A percentile compares a stretch with the other conserved stretches of the same genome.
These are phyloP conservation scores for Gnetum montanum DNA, from an alignment of 75 land plant genomes.

Conservation along the genomic window DNA sequence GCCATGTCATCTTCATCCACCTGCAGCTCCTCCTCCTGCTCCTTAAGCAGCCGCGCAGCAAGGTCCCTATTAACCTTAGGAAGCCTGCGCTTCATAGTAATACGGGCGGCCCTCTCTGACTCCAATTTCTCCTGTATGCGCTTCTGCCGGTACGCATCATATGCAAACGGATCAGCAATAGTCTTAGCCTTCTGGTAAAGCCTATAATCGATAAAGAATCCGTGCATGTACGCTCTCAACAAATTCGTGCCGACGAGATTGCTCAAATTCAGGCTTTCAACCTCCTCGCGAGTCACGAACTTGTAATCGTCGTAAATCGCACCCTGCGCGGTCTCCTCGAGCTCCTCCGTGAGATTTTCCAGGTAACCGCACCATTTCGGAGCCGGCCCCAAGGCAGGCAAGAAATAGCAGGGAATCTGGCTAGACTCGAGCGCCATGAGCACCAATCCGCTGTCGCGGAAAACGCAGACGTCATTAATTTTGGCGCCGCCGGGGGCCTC, in stretches of 20 bases:
- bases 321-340: slow-evolving; percentile 74
- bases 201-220: slow-evolving; percentile 86
- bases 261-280: slow-evolving; percentile 73
- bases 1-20: slow-evolving; percentile 10
- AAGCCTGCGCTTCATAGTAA: slow-evolving; percentile 72
- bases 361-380: slow-evolving; percentile 91
- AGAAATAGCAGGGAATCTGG: slow-evolving; percentile 84
- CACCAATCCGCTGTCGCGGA: slow-evolving; percentile 78
- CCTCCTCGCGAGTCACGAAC: slow-evolving; percentile 86
- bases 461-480: slow-evolving; percentile 90
- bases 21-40: slow-evolving; percentile 31
- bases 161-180: slow-evolving; percentile 82
- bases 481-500: slow-evolving; percentile 65
- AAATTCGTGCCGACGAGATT: slow-evolving; percentile 82
- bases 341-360: slow-evolving; percentile 87
- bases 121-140: slow-evolving; percentile 73
- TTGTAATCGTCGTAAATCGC: slow-evolving; percentile 89
- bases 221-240: slow-evolving; percentile 94
- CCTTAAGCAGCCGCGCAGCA: slow-evolving; percentile 50
- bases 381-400: slow-evolving; percentile 92
- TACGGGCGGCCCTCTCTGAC: slow-evolving; percentile 62
- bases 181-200: slow-evolving; percentile 83
- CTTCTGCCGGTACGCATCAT: slow-evolving; percentile 68
- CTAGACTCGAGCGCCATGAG: slow-evolving; percentile 77
- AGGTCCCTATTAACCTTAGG: slow-evolving; percentile 83